Base-by-base conservation (phyloP, 805 yeast genomes). In the Maudiozyma barnettii region DNA sequence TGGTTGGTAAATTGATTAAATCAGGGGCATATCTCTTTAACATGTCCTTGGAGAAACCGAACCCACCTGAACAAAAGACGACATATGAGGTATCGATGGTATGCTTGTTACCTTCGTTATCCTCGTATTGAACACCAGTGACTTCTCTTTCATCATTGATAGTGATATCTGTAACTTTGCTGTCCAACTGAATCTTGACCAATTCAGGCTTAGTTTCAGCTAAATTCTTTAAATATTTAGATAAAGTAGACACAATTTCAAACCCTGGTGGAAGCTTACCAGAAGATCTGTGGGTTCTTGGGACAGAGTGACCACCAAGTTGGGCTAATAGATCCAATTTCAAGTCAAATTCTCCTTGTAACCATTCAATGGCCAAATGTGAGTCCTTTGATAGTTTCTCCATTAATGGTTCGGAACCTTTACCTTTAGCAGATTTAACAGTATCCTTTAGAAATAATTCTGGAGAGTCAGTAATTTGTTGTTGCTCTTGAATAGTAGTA, bases 201-300 rank as follows among this genome's bases (percentile, higher is more conserved):
- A 61, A 49, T 12, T 51, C 55, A 10, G 63, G 60, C 3, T 57
- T 53, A 3, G 50, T 49, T 30, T 65, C 60, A 5, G 67, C 58
- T n/a, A 60, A 46, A 5, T 56, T 51, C 33, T 72, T 63, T 12
- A 77, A 50, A 30, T 60, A 60, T 39, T 68, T 67, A 39, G 70
- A 64, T 43, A 78, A 58, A 4, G 74, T 67, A 5, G 76, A 71
- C 1, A 79, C 68, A 16, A 79, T 76, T 40, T 77, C 81, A 61
- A 71, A 76, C 0, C 84, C 84, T 4, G 84, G 84, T 13, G 82
- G 81, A 16, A 76, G 58, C 12, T 69, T 70, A 1, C 72, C 71
- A 7, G 77, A 74, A 1, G 95, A 90, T 55, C 95, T 74, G 61
- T 86, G 95, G 1, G 95, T 86, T 62, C 95, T 72, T 19, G 87